A percentile compares a stretch with the other conserved stretches of the same genome.
phyloP scores from a whole-genome alignment of 1,284 basidiomycete species.

The Veloporphyrellus conicus region DNA sequence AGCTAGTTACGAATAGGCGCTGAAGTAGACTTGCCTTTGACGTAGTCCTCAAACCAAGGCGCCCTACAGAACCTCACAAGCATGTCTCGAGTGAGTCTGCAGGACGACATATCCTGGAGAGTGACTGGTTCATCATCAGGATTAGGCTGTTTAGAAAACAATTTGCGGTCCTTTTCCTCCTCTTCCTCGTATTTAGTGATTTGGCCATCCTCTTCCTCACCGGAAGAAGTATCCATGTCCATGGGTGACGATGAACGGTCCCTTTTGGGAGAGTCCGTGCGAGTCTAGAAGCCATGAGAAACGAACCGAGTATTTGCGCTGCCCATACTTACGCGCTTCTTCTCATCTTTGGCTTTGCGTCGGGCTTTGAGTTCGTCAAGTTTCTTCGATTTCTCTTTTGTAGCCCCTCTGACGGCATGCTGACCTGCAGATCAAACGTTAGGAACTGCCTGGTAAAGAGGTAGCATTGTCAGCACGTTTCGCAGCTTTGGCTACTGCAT shows the following conservation, averaged over 20 bases:
- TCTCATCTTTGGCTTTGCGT: slow-evolving; percentile 76
- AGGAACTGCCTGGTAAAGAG: slow-evolving; percentile 1
- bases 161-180: slow-evolving; percentile 59
- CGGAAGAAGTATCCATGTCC: slow-evolving; percentile 76
- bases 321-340: slow-evolving; percentile 52
- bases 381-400: slow-evolving; percentile 77
- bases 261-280: slow-evolving; percentile 53
- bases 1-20: not conserved
- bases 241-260: slow-evolving; percentile 69
- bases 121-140: slow-evolving; percentile 52
- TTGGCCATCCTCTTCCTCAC: slow-evolving; percentile 69
- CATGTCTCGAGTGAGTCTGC: slow-evolving; percentile 58
- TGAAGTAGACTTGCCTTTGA: slow-evolving; percentile 52
- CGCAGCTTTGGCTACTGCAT: slow-evolving; percentile 66
- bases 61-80: slow-evolving; percentile 63
- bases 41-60: slow-evolving; percentile 75
- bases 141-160: slow-evolving; percentile 46
- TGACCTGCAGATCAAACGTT: slow-evolving; percentile 45
- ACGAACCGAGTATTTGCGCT: not conserved
- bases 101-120: slow-evolving; percentile 53
- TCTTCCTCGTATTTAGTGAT: slow-evolving; percentile 65
- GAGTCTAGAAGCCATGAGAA: slow-evolving; percentile 34
- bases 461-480: slow-evolving; percentile 52
- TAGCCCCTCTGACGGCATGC: slow-evolving; percentile 73
- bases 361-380: slow-evolving; percentile 81